phyloP scores from a whole-genome alignment of 2,329 filamentous ascomycete species.

The Arthrobotrys sinensis region DNA sequence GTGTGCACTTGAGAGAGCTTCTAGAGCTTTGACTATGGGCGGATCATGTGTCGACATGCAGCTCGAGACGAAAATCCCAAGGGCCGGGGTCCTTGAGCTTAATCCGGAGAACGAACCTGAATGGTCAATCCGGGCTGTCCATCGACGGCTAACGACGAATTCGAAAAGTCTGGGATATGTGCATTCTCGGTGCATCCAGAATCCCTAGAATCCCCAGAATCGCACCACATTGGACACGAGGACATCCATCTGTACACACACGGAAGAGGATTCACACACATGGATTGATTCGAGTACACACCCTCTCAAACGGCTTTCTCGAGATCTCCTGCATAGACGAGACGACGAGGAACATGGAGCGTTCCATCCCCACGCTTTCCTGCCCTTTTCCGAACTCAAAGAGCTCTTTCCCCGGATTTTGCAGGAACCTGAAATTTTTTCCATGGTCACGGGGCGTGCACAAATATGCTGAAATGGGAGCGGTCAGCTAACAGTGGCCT shows the following conservation, averaged over 20 bases:
- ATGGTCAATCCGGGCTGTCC: slow-evolving; percentile 21
- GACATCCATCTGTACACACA: background rate
- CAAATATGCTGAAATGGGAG: slow-evolving; percentile 42
- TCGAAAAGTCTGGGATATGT: slow-evolving; percentile 23
- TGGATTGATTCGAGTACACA: background rate
- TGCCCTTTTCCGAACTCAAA: slow-evolving; percentile 14
- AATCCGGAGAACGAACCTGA: slow-evolving; percentile 19
- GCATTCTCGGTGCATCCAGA: slow-evolving; percentile 17
- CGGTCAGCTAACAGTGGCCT: slow-evolving; percentile 29
- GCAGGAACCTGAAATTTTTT: slow-evolving; percentile 53
- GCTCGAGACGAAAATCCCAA: slow-evolving; percentile 51
- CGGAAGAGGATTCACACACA: background rate
- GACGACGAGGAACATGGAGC: slow-evolving; percentile 29
- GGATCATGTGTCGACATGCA: slow-evolving; percentile 59
- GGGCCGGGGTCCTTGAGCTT: slow-evolving; percentile 56
- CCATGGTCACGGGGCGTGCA: slow-evolving; percentile 50
- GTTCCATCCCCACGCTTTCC: slow-evolving; percentile 37
- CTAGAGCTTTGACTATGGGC: slow-evolving; percentile 42
- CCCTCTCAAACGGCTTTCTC: slow-evolving; percentile 10
- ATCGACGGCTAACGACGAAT: slow-evolving; percentile 10
- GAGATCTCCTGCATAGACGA: slow-evolving; percentile 54
- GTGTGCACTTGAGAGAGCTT: slow-evolving; percentile 21
- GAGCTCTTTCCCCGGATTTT: slow-evolving; percentile 61
- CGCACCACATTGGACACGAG: slow-evolving; percentile 45
- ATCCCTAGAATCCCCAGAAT: slow-evolving; percentile 46